Base-by-base conservation (phyloP, 495 filamentous ascomycete species). In the Melanomma pulvis-pyrius region DNA sequence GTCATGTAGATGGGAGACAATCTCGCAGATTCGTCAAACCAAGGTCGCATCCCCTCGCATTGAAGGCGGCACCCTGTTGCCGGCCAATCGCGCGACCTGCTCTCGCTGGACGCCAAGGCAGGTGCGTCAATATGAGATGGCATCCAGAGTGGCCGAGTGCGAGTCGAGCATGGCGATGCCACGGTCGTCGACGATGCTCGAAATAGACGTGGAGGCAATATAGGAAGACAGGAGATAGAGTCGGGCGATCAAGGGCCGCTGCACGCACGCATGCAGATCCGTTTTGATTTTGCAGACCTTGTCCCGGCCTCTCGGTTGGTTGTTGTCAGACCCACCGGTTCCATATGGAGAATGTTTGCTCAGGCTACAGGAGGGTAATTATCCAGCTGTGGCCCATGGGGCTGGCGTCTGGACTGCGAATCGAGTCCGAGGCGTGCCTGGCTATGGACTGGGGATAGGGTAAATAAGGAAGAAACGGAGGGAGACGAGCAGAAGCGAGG, bases 401-500 rank as follows among this genome's bases (percentile, higher is more conserved):
- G 36, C 54, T 59, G 63, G 63, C 39, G 29, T 30, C 19, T 34
- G n/a, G 46, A 41, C 39, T 44, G 39, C 39, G 39, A 49, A 1
- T 17, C 47, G n/a, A 15, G 24, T 57, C 19, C 25, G 21, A 39
- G 17, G 21, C 21, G 63, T 66, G 32, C 63, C 54, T 66, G 64
- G 6, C 49, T 59, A 58, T 57, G 2, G 39, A 36, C 39, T 32
- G 39, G 46, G 61, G 17, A 50, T 54, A 47, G 64, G 64, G 32
- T 61, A 67, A 67, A 67, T 54, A 30, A 52, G 26, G 48, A 57
- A 29, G 36, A 30, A 61, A 22, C 44, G 48, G 50, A 58, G 8
- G 56, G 25, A 47, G 44, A 41, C 29, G 49, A 57, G 47, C 36
- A 49, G 63, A 66, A 66, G 54, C 63, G 55, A 66, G 63, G 56